phyloP scores from a whole-genome alignment of 768 basidiomycete species.

The Xerocomus spinulosus region DNA sequence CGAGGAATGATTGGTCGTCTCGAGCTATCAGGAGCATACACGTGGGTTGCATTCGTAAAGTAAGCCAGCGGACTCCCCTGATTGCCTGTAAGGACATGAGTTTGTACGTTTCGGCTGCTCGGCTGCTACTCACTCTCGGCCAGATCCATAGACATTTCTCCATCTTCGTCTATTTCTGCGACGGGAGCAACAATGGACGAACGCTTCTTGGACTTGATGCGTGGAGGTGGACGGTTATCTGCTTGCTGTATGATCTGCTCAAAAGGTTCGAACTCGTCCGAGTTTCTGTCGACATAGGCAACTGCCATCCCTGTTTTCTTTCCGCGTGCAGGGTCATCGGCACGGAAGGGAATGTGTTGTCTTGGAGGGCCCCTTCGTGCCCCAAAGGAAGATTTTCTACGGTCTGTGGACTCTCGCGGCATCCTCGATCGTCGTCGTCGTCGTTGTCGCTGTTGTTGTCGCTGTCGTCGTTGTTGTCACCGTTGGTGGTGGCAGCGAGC shows the following conservation, averaged over 20 bases:
- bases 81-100: conserved; percentile 22
- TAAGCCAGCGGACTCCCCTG: conserved; percentile 33
- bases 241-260: conserved; percentile 68
- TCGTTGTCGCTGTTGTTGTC: conserved; percentile 4
- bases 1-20: conserved; percentile 40
- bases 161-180: conserved; percentile 47
- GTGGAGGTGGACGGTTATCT: conserved; percentile 60
- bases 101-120: background rate
- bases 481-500: conserved; percentile 12
- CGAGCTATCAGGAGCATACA: conserved; percentile 36
- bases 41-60: conserved; percentile 33
- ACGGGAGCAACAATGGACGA: conserved; percentile 32
- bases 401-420: conserved; percentile 24
- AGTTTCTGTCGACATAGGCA: conserved; percentile 61
- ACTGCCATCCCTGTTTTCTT: conserved; percentile 78
- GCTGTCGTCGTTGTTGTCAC: background rate
- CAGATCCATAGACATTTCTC: conserved; percentile 76
- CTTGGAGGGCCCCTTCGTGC: conserved; percentile 56
- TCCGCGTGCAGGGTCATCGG: conserved; percentile 70
- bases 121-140: conserved; percentile 53
- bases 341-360: conserved; percentile 72
- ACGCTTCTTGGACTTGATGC: conserved; percentile 47
- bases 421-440: conserved; percentile 12
- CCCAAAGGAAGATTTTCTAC: conserved; percentile 38
- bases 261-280: conserved; percentile 81